A percentile compares a stretch with the other conserved stretches of the same genome.
These are phyloP conservation scores for Hyaloscypha variabilis DNA, from an alignment of 495 filamentous ascomycete genomes.

Conservation along the genomic window DNA sequence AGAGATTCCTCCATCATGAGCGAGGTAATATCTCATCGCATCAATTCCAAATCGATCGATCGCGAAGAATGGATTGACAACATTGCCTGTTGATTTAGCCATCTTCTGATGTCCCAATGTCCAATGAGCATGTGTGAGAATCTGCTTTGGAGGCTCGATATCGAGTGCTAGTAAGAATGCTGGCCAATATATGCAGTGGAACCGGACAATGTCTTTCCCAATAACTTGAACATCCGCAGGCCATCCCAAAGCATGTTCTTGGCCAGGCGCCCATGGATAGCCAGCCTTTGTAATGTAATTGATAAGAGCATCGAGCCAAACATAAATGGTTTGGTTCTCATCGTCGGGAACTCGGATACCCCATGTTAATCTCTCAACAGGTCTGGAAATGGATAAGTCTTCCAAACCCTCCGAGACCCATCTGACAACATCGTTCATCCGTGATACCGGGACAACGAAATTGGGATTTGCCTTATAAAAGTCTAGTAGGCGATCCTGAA, in stretches of 20 bases:
- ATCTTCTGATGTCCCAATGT: slow-evolving; percentile 88
- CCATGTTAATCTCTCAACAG: slow-evolving; percentile 77
- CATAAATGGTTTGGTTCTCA: slow-evolving; percentile 87
- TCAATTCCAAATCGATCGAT: slow-evolving; percentile 88
- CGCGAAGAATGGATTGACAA: slow-evolving; percentile 93
- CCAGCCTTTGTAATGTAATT: slow-evolving; percentile 90
- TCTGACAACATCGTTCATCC: slow-evolving; percentile 69
- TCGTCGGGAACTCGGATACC: slow-evolving; percentile 90
- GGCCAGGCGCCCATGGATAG: slow-evolving; percentile 76
- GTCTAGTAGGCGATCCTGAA: slow-evolving; percentile 72
- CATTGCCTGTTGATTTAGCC: slow-evolving; percentile 93
- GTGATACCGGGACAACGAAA: slow-evolving; percentile 68
- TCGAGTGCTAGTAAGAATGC: slow-evolving; percentile 90
- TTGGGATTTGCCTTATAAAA: slow-evolving; percentile 74
- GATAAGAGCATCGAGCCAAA: slow-evolving; percentile 94
- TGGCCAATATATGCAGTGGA: slow-evolving; percentile 98
- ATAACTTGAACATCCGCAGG: slow-evolving; percentile 91
- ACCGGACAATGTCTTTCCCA: slow-evolving; percentile 94
- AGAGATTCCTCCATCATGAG: slow-evolving; percentile 71
- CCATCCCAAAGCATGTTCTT: slow-evolving; percentile 65
- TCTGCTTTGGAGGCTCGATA: slow-evolving; percentile 76
- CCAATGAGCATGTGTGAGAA: slow-evolving; percentile 94
- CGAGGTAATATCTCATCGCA: slow-evolving; percentile 84
- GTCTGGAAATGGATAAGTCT: slow-evolving; percentile 90
- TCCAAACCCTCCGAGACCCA: slow-evolving; percentile 71